Percentiles rank a stretch among this genome's conserved stretches.
These are phyloP conservation scores for Fragaria iinumae DNA, from an alignment of 306 rosid species.

Conservation along the genomic window DNA sequence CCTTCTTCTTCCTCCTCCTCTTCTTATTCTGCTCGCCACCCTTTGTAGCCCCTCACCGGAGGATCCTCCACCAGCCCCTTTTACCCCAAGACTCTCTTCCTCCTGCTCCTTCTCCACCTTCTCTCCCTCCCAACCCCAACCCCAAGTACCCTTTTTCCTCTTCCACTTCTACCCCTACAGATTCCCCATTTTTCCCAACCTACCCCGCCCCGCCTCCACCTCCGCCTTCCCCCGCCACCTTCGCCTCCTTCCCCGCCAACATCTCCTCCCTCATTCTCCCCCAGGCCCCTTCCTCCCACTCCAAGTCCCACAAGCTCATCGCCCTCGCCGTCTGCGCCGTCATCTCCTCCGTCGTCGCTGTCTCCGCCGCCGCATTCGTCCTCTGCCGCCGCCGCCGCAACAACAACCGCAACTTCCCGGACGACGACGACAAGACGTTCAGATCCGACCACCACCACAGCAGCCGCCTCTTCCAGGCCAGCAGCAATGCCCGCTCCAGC, in stretches of 20 bases:
- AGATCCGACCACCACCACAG: slow-evolving; percentile 52
- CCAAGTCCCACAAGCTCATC: slow-evolving; percentile 42
- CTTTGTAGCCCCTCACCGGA: slow-evolving; percentile 24
- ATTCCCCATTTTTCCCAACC: slow-evolving; percentile 80
- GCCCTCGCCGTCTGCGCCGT: slow-evolving; percentile 49
- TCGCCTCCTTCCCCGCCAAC: slow-evolving; percentile 87
- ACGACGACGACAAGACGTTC: slow-evolving; percentile 45
- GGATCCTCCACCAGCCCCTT: slow-evolving; percentile 73
- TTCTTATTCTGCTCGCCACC: slow-evolving; percentile 4
- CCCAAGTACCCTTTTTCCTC: slow-evolving; percentile 71
- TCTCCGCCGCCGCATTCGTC: slow-evolving; percentile 37
- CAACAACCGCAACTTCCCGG: slow-evolving; percentile 27
- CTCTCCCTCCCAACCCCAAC: slow-evolving; percentile 48
- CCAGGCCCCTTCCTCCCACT: slow-evolving; percentile 30
- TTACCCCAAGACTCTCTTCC: slow-evolving; percentile 37
- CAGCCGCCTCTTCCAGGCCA: slow-evolving; percentile 52
- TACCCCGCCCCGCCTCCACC: slow-evolving; percentile 66
- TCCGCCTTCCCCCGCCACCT: slow-evolving; percentile 59
- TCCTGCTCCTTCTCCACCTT: slow-evolving; percentile 42
- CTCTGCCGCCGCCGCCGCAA: slow-evolving; percentile 48
- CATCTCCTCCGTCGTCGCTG: slow-evolving; percentile 30
- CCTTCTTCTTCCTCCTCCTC: slow-evolving; percentile 18
- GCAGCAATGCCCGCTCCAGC: slow-evolving; percentile 12
- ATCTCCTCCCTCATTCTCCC: slow-evolving; percentile 85
- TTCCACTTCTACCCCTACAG: slow-evolving; percentile 38